Percentiles rank a stretch among this genome's conserved stretches.
phyloP scores from a whole-genome alignment of 164 flowering plant genomes.

The Tinospora cordifolia region DNA sequence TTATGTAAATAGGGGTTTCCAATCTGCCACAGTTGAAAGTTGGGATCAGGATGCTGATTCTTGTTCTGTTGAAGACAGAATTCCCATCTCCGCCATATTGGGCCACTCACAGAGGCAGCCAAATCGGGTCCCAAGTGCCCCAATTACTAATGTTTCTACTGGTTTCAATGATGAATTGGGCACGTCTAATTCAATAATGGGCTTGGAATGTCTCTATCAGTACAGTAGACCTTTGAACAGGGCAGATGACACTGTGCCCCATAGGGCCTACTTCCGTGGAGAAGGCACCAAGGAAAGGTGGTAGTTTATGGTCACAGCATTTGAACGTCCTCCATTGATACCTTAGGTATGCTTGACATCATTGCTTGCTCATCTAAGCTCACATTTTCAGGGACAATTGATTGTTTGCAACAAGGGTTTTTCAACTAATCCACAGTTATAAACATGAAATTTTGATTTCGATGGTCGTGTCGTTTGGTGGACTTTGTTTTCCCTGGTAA shows the following conservation, averaged over 20 bases:
- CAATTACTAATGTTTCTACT: slow-evolving; percentile 16
- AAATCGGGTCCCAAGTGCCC: slow-evolving; percentile 17
- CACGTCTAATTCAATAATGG: slow-evolving; percentile 17
- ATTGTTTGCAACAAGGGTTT: too few relatives aligned
- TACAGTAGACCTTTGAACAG: slow-evolving; percentile 22
- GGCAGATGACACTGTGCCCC: background rate
- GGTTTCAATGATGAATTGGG: slow-evolving; percentile 17
- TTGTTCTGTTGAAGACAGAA: background rate
- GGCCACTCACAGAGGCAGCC: background rate
- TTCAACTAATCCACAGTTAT: too few relatives aligned
- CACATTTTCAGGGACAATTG: background rate
- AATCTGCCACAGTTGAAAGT: slow-evolving; percentile 23
- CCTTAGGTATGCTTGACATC: slow-evolving; percentile 36
- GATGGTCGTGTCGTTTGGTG: too few relatives aligned
- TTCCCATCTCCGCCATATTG: background rate
- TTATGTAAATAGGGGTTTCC: slow-evolving; percentile 21
- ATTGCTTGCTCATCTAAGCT: background rate
- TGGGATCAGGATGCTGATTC: slow-evolving; percentile 21
- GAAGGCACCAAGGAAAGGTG: slow-evolving; percentile 35
- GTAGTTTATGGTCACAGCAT: slow-evolving; percentile 36
- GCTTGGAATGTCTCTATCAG: slow-evolving; percentile 31
- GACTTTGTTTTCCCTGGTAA: too few relatives aligned
- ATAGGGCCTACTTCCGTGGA: slow-evolving; percentile 19
- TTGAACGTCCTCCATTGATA: slow-evolving; percentile 30
- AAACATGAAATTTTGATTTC: too few relatives aligned